These are phyloP conservation scores for Coemansia asiatica DNA, from an alignment of 192 early-diverging fungal species.

Conservation along the genomic window DNA sequence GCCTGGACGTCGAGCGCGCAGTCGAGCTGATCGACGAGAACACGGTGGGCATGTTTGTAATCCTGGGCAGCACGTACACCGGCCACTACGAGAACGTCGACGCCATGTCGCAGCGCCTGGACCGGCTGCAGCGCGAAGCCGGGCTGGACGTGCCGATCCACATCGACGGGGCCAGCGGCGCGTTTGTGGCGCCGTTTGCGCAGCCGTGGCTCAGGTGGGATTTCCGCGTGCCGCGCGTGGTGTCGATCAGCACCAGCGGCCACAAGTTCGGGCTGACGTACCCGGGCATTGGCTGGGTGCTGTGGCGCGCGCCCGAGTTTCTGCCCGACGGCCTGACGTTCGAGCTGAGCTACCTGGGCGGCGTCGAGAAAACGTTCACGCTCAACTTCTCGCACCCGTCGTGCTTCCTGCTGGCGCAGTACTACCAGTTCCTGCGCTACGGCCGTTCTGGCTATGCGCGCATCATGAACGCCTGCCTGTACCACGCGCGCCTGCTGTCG, in stretches of 20 bases:
- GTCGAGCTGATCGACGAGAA: slow-evolving; percentile 76
- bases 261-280: slow-evolving; percentile 88
- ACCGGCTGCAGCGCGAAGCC: slow-evolving; percentile 59
- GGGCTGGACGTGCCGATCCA: slow-evolving; percentile 78
- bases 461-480: slow-evolving; percentile 64
- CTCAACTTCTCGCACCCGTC: slow-evolving; percentile 77
- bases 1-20: slow-evolving; percentile 65
- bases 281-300: slow-evolving; percentile 79
- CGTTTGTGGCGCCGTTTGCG: slow-evolving; percentile 84
- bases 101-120: slow-evolving; percentile 62
- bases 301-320: slow-evolving; percentile 69
- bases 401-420: slow-evolving; percentile 77
- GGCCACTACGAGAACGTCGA: slow-evolving; percentile 81
- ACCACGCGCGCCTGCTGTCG: slow-evolving; percentile 61
- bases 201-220: slow-evolving; percentile 73
- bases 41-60: slow-evolving; percentile 77
- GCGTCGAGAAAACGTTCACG: slow-evolving; percentile 68
- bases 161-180: slow-evolving; percentile 83
- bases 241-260: slow-evolving; percentile 79
- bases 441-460: slow-evolving; percentile 66
- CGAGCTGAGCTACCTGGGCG: slow-evolving; percentile 72
- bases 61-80: slow-evolving; percentile 79
- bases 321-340: slow-evolving; percentile 76
- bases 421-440: slow-evolving; percentile 76
- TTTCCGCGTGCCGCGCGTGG: slow-evolving; percentile 67